A percentile compares a stretch with the other conserved stretches of the same genome.
Conservation (phyloP, 192 early-diverging fungal species). For the Rhizophagus clarus region DNA sequence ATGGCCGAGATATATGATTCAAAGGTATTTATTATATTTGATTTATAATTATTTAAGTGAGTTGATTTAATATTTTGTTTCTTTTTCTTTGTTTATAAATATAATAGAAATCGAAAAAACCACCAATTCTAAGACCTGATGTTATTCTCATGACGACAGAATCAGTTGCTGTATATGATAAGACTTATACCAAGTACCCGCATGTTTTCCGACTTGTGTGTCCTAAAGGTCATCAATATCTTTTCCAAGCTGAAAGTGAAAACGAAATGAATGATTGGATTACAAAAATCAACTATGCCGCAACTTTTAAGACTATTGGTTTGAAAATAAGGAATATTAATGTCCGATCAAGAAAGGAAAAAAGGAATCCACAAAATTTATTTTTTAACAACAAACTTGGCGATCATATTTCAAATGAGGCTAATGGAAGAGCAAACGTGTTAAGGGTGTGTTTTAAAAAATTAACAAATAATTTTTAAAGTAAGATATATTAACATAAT, state of each 20-base stretch:
- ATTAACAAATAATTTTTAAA: background rate
- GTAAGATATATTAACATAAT: background rate
- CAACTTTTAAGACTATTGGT: constrained; percentile 67
- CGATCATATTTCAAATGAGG: background rate
- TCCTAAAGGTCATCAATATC: constrained; percentile 69
- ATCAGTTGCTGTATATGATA: constrained; percentile 70
- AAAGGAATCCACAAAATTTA: background rate
- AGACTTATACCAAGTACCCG: constrained; percentile 72
- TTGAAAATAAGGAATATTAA: constrained; percentile 37
- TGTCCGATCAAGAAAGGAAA: background rate
- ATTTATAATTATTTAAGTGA: background rate
- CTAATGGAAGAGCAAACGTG: constrained; percentile 7
- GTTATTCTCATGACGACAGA: constrained; percentile 47
- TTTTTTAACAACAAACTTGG: constrained; percentile 31
- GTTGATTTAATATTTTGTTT: background rate
- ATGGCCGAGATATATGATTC: constrained; percentile 17
- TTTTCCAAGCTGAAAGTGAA: constrained; percentile 69
- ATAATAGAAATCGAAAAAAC: constrained; percentile 25
- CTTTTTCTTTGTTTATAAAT: too few species aligned
- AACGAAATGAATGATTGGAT: constrained; percentile 82
- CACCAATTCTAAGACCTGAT: constrained; percentile 33
- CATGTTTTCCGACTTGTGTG: constrained; percentile 75
- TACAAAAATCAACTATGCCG: constrained; percentile 77
- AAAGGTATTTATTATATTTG: background rate
- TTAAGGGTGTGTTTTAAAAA: constrained; percentile 6